Percentiles rank a stretch among this genome's conserved stretches.
These are phyloP conservation scores for Extremus antarcticus DNA, from an alignment of 495 filamentous ascomycete species.

Conservation along the genomic window DNA sequence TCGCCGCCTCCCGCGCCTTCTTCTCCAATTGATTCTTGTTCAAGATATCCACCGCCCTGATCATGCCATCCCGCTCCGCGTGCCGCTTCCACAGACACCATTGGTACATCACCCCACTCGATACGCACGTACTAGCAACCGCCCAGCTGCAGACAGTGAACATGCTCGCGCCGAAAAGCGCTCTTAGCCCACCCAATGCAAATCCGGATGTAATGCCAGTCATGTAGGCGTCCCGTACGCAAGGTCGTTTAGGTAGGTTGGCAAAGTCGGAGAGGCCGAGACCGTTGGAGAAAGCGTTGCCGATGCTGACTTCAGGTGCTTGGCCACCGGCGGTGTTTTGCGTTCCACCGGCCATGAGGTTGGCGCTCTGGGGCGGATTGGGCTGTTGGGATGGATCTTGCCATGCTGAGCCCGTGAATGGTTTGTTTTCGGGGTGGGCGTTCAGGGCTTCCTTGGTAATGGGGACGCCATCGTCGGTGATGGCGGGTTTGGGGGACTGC, in stretches of 20 bases:
- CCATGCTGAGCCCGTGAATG: constrained; percentile 28
- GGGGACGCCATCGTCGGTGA: constrained; percentile 2
- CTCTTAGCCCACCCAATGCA: constrained; percentile 57
- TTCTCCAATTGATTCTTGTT: constrained; percentile 56
- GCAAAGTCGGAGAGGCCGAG: constrained; percentile 60
- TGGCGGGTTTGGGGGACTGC: constrained; percentile 7
- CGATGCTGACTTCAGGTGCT: constrained; percentile 30
- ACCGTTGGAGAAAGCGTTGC: constrained; percentile 49
- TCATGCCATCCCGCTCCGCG: constrained; percentile 66
- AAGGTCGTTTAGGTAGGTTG: constrained; percentile 67
- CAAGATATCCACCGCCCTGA: constrained; percentile 68
- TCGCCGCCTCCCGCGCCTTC: constrained; percentile 40
- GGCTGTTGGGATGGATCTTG: constrained; percentile 4
- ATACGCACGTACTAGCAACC: constrained; percentile 57
- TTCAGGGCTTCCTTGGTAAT: constrained; percentile 16
- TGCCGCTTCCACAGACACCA: constrained; percentile 63
- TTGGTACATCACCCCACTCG: constrained; percentile 59
- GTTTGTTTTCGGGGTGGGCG: constrained; percentile 30
- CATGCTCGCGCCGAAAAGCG: constrained; percentile 52
- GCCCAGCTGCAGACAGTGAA: constrained; percentile 69
- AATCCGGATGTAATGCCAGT: constrained; percentile 72
- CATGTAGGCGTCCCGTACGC: constrained; percentile 70
- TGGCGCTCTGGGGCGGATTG: constrained; percentile 25
- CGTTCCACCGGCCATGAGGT: constrained; percentile 31
- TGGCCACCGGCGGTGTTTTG: constrained; percentile 38